Evolutionary conservation across 2,329 filamentous ascomycete species (phyloP).

Genomic region (Pseudopithomyces chartarum): DNA sequence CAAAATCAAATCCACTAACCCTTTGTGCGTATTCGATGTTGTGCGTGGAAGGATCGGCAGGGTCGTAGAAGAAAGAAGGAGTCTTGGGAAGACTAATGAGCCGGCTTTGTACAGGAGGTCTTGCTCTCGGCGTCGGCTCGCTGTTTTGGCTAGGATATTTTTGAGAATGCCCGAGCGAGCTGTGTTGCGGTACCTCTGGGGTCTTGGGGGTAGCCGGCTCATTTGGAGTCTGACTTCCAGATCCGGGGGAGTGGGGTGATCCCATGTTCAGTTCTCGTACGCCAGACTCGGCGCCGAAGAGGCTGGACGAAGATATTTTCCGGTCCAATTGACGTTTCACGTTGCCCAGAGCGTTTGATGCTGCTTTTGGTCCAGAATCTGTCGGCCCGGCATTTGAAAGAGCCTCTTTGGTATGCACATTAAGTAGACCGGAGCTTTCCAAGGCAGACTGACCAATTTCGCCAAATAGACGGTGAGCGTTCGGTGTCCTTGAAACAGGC

Average conservation of each 20-base stretch:
- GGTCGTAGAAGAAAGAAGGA: slow-evolving; percentile 52
- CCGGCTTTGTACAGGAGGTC: slow-evolving; percentile 44
- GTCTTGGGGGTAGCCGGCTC: slow-evolving; percentile 48
- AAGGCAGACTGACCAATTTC: slow-evolving; percentile 64
- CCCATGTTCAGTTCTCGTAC: slow-evolving; percentile 56
- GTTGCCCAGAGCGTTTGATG: slow-evolving; percentile 11
- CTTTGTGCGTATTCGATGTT: slow-evolving; percentile 52
- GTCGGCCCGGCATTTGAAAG: slow-evolving; percentile 28
- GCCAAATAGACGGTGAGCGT: slow-evolving; percentile 59
- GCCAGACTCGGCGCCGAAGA: slow-evolving; percentile 55
- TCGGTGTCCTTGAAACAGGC: slow-evolving; percentile 24
- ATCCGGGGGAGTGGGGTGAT: slow-evolving; percentile 48
- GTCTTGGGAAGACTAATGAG: slow-evolving; percentile 52
- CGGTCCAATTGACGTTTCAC: slow-evolving; percentile 21
- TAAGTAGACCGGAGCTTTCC: slow-evolving; percentile 56
- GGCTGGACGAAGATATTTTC: slow-evolving; percentile 44
- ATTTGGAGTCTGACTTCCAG: slow-evolving; percentile 38
- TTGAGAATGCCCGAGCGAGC: slow-evolving; percentile 31
- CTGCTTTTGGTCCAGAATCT: slow-evolving; percentile 8
- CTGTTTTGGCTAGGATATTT: slow-evolving; percentile 37
- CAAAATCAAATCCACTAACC: slow-evolving; percentile 52
- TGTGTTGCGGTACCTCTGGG: slow-evolving; percentile 41
- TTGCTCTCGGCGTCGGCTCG: slow-evolving; percentile 45
- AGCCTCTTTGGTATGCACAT: slow-evolving; percentile 34
- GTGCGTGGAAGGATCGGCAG: slow-evolving; percentile 51